Evolutionary conservation across 1,139 yeast species (phyloP), one percentile per base, ranked within the genome.

Genomic region (Dujonia santamariae): DNA sequence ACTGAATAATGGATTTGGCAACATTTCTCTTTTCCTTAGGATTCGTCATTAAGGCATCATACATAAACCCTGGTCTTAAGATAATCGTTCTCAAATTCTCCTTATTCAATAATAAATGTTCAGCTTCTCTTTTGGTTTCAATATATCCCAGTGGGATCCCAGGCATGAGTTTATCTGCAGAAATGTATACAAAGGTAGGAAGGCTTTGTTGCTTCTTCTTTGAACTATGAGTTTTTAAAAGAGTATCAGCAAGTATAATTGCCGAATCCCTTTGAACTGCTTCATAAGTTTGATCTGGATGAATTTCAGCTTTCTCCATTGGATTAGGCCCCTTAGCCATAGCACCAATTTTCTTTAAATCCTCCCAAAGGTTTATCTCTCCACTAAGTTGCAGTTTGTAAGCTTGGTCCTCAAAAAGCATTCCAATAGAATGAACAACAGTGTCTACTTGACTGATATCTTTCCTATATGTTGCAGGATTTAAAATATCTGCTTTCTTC

Each of bases 401-500:
- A 23, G 72, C 60, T 36, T 64, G 75, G 43, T 82, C 73, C 46
- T 85, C 92, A 32, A 86, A 62, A 9, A 87, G 59, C 12, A 84
- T 67, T 0, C 97, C 97, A 40, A 88, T 67, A 0, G 92, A 73
- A 53, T 87, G 96, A n/a, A 88, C 90, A 2, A 87, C 92, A 0
- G 85, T 79, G 32, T 70, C 67, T 1, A 78, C 74, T 26, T 69
- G 67, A 21, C 51, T 42, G 24, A 87, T 53, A 28, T 70, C 59
- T 4, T 64, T 53, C 17, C 53, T 45, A 52, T 85, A 85, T 0
- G 81, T 63, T 1, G 65, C 53, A 0, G 88, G 85, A 19, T 79
- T 61, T 48, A 85, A 82, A 1, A 86, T 69, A 52, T 87, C 78
- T 2, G 83, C 95, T 31, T 66, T 51, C 31, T 63, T 62, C 94